Evolutionary conservation across 1,139 yeast species (phyloP).

Genomic region (Saccharomycopsis crataegensis): DNA sequence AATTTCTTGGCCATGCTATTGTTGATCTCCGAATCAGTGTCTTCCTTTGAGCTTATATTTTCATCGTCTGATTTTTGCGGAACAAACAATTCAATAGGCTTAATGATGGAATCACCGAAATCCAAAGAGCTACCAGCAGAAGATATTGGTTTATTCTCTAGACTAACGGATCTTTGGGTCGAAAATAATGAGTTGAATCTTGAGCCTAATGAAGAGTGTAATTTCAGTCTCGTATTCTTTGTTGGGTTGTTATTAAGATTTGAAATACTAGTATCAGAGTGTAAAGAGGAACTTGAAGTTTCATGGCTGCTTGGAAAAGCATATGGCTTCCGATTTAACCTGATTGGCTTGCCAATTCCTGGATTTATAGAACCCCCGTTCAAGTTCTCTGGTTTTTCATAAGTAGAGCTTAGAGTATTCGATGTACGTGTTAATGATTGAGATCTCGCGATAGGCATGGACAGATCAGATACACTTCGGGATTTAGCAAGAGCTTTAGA

Average conservation of each 20-base stretch:
- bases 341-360: conserved; percentile 9
- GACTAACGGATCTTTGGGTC: neutral
- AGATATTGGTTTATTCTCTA: neutral
- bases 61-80: neutral
- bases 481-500: conserved; percentile 1
- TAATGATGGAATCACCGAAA: neutral
- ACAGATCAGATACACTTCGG: conserved; percentile 13
- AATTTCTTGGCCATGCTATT: conserved; percentile 14
- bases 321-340: conserved; percentile 5
- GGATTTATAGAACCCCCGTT: neutral
- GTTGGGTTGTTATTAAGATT: neutral
- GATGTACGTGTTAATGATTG: neutral
- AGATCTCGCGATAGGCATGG: neutral
- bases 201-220: neutral
- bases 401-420: neutral
- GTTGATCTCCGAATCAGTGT: conserved; percentile 18
- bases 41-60: conserved; percentile 5
- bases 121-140: neutral
- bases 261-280: neutral
- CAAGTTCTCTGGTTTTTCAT: neutral
- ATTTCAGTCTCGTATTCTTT: neutral
- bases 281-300: neutral
- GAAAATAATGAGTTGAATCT: neutral
- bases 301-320: neutral
- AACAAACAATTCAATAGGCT: too few species aligned